Evolutionary conservation across 805 yeast genomes (phyloP).

Genomic region (Hermanozyma aechmeae): DNA sequence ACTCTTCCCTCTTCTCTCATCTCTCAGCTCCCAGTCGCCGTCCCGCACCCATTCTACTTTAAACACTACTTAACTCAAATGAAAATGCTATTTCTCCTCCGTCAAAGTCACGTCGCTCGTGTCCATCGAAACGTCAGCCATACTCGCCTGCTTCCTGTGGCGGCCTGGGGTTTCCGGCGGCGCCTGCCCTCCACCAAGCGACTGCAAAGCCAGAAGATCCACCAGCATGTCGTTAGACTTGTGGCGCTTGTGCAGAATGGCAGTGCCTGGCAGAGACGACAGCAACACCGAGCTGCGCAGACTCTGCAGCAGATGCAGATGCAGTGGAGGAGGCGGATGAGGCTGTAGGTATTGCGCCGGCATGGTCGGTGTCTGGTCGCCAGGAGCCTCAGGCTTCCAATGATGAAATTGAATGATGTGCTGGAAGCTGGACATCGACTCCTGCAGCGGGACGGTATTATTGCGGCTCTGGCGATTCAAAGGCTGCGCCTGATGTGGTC

Average conservation of each 20-base stretch:
- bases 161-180: no score
- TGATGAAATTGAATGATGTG: conserved; percentile 49
- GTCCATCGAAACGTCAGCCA: conserved; percentile 11
- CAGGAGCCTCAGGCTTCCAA: conserved; percentile 40
- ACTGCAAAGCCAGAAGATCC: conserved; percentile 9
- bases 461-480: conserved; percentile 22
- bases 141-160: conserved; percentile 6
- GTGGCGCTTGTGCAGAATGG: conserved; percentile 28
- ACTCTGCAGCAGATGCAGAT: conserved; percentile 1
- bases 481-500: conserved; percentile 34
- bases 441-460: conserved; percentile 27
- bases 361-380: conserved; percentile 5
- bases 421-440: conserved; percentile 38
- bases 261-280: conserved; percentile 3
- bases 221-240: conserved; percentile 20
- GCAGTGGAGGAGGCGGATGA: conserved; percentile 1
- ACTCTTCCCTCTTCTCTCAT: no score
- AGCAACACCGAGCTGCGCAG: conserved; percentile 1
- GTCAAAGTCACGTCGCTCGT: conserved; percentile 5
- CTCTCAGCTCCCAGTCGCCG: no score
- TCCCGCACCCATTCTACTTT: no score
- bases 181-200: conserved; percentile 4
- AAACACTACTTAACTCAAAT: no score
- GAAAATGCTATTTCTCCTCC: no score
- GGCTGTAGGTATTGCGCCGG: conserved; percentile 3